phyloP scores from a whole-genome alignment of 1,284 basidiomycete genomes.

The Pseudozyma sp. region DNA sequence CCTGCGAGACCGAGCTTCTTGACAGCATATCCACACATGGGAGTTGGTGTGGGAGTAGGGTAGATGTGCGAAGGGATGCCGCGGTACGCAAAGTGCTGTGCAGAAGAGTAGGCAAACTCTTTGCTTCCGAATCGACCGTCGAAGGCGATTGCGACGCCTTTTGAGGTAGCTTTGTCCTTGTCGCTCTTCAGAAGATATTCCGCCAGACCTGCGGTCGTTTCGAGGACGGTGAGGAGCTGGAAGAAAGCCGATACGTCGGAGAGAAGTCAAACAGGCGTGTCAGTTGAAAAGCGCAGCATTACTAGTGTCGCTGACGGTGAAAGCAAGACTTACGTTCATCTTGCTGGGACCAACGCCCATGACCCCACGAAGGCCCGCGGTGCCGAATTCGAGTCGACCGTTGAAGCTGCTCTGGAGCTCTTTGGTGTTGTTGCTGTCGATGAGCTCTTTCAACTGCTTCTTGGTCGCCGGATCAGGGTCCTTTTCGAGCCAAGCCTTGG shows the following conservation, averaged over 20 bases:
- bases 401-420: slow-evolving; percentile 54
- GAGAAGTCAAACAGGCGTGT: too few relatives aligned
- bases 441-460: slow-evolving; percentile 33
- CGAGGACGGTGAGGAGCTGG: slow-evolving; percentile 56
- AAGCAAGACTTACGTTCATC: slow-evolving; percentile 53
- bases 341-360: slow-evolving; percentile 59
- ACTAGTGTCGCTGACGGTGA: too few relatives aligned
- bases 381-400: slow-evolving; percentile 58
- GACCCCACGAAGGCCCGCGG: slow-evolving; percentile 57
- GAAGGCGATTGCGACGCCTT: slow-evolving; percentile 64
- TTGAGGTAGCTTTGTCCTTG: slow-evolving; percentile 20
- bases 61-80: slow-evolving; percentile 56
- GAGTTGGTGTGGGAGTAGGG: slow-evolving; percentile 46
- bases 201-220: slow-evolving; percentile 58
- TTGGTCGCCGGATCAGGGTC: slow-evolving; percentile 52
- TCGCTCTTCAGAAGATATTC: slow-evolving; percentile 47
- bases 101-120: slow-evolving; percentile 53
- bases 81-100: slow-evolving; percentile 51
- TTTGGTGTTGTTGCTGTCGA: slow-evolving; percentile 41
- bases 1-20: slow-evolving; percentile 55
- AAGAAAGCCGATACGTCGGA: too few relatives aligned
- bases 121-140: slow-evolving; percentile 60
- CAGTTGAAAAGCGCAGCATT: too few relatives aligned
- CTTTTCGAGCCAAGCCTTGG: slow-evolving; percentile 55
- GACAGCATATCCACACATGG: slow-evolving; percentile 60